Evolutionary conservation across 2,329 filamentous ascomycete species (phyloP).

Genomic region (Ceratocystis smalleyi): DNA sequence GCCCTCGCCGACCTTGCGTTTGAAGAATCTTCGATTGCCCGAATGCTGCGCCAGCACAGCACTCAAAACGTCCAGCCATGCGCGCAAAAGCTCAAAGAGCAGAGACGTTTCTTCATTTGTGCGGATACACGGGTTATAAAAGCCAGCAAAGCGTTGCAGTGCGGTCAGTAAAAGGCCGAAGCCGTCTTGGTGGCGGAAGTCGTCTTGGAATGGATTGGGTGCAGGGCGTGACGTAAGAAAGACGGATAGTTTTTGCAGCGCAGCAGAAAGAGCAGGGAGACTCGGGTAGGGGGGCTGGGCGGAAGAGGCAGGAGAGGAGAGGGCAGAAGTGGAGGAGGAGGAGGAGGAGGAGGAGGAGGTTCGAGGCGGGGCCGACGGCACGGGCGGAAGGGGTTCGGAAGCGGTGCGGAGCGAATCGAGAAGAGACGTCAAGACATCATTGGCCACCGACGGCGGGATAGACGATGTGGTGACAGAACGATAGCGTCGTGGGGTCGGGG

Average conservation of each 20-base stretch:
- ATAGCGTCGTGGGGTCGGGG: constrained; percentile 36
- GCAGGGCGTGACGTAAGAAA: constrained; percentile 35
- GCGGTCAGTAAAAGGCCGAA: constrained; percentile 60
- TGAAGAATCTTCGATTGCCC: constrained; percentile 80
- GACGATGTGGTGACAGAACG: constrained; percentile 51
- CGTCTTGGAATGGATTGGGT: constrained; percentile 48
- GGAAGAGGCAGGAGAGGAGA: constrained; percentile 22
- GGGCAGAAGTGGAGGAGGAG: neutral
- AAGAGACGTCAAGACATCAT: constrained; percentile 41
- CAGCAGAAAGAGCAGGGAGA: constrained; percentile 34
- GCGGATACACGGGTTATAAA: constrained; percentile 54
- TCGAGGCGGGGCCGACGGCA: neutral
- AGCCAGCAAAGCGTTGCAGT: constrained; percentile 55
- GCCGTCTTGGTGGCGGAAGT: constrained; percentile 66
- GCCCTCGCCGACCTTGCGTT: constrained; percentile 46
- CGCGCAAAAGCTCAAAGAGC: constrained; percentile 54
- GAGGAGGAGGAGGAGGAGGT: neutral
- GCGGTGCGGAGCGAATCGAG: constrained; percentile 34
- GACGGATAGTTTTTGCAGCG: constrained; percentile 51
- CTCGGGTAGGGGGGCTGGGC: constrained; percentile 29
- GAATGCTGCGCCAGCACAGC: constrained; percentile 62
- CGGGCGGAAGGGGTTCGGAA: constrained; percentile 19
- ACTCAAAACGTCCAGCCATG: constrained; percentile 57
- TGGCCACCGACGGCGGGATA: constrained; percentile 40
- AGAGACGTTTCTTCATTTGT: constrained; percentile 45